These are phyloP conservation scores for Oehlia diaphana DNA, from an alignment of 192 early-diverging fungal genomes.

Conservation along the genomic window DNA sequence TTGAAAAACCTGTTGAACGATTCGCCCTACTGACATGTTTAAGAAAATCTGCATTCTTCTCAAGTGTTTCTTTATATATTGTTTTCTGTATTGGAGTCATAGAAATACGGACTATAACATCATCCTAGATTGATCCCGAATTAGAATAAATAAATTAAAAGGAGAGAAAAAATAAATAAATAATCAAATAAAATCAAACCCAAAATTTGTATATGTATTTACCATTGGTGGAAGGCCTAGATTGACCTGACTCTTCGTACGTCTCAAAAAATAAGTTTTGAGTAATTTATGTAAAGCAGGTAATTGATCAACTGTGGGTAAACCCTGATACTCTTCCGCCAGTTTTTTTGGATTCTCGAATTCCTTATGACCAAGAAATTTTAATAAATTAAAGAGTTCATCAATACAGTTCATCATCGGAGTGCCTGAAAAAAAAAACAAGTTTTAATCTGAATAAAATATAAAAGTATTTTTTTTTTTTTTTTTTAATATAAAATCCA, in stretches of 20 bases:
- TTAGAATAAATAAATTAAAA: background rate
- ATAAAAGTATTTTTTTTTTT: background rate
- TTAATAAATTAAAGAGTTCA: conserved; percentile 71
- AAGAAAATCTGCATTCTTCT: conserved; percentile 52
- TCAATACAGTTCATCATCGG: conserved; percentile 72
- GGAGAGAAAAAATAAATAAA: background rate
- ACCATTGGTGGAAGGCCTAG: conserved; percentile 62
- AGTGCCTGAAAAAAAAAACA: conserved; percentile 43
- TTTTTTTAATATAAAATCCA: background rate
- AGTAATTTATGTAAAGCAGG: conserved; percentile 68
- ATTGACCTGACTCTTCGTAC: conserved; percentile 65
- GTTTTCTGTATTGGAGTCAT: conserved; percentile 70
- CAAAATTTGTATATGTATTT: background rate
- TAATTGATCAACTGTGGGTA: conserved; percentile 53
- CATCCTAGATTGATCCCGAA: conserved; percentile 35
- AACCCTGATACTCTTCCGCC: conserved; percentile 51
- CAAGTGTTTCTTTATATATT: conserved; percentile 65
- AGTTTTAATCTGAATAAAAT: background rate
- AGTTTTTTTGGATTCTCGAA: conserved; percentile 59
- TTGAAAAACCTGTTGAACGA: conserved; percentile 37
- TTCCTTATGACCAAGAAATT: conserved; percentile 65
- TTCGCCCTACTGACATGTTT: conserved; percentile 44
- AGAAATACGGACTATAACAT: conserved; percentile 68
- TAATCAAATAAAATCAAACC: too few relatives aligned
- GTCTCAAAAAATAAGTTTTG: conserved; percentile 69